Base-by-base conservation (phyloP, 345 rosid species). In the Trapa incisa region DNA sequence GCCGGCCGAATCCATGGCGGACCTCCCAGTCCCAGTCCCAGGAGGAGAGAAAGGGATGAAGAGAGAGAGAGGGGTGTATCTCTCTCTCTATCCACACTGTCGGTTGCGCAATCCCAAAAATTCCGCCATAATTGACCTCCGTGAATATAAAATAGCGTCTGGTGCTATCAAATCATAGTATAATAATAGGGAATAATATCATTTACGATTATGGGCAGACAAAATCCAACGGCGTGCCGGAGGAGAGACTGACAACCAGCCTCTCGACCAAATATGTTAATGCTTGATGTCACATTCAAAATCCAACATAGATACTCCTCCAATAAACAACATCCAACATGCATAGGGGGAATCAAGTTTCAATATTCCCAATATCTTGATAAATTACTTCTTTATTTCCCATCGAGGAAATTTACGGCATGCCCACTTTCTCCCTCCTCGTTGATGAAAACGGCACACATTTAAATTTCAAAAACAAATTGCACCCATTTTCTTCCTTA, bases 61-160 rank as follows among this genome's bases (percentile, higher is more conserved):
- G 47, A 45, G 47, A 9, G 48, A 45, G 48, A 45, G 48, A 45
- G 11, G 0, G 11, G 2, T 7, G 48, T 3, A 45, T 4, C 12
- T 45, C 48, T 45, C 29, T 22, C 29, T 22, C 29, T 22, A 22
- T 22, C 29, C 29, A 22, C 29, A 22, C 29, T 22, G 29, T 45
- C 48, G 12, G 11, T 69, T 78, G 70, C 54, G 74, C 35, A 75
- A 78, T 79, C 78, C 88, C 76, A 86, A 74, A 85, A 74, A 78
- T 82, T 86, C 87, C 73, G 54, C 54, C 85, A 80, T 83, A 72
- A 81, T 84, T 81, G 83, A 74, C 73, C 73, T 54, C 16, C 69
- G 37, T 29, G 22, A 33, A 29, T 48, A 52, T 52, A 66, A 54
- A 45, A 45, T 45, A 8, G 45, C 4, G 8, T 8, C 8, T 45